A percentile compares a stretch with the other conserved stretches of the same genome.
These are phyloP conservation scores for Torrubiella hemipterigena DNA, from an alignment of 2,329 filamentous ascomycete species.

Conservation along the genomic window DNA sequence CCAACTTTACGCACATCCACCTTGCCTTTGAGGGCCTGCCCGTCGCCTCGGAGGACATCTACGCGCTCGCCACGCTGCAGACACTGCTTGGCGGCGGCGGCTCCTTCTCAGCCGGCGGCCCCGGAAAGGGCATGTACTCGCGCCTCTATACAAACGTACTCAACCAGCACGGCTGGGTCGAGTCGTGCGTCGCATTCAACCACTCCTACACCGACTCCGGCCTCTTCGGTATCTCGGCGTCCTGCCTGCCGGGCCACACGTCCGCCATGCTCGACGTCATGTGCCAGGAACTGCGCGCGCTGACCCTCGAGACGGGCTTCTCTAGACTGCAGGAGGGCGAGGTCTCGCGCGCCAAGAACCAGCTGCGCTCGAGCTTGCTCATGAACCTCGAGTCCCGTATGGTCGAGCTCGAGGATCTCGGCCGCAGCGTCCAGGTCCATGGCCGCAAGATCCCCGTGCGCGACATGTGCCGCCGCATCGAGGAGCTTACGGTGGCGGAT, in stretches of 20 bases:
- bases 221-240: conserved; percentile 84
- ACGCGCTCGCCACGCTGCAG: conserved; percentile 88
- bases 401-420: conserved; percentile 94
- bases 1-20: conserved; percentile 83
- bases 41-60: conserved; percentile 85
- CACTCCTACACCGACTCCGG: conserved; percentile 94
- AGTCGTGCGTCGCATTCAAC: conserved; percentile 92
- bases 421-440: conserved; percentile 92
- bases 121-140: conserved; percentile 98
- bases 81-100: conserved; percentile 92
- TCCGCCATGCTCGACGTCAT: conserved; percentile 86
- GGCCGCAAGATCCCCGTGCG: conserved; percentile 81
- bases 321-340: conserved; percentile 60
- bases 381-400: conserved; percentile 98
- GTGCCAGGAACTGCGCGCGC: conserved; percentile 73
- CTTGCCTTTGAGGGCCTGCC: conserved; percentile 91
- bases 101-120: conserved; percentile 91
- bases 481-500: conserved; percentile 67
- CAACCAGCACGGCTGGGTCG: conserved; percentile 96
- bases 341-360: conserved; percentile 91
- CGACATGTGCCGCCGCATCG: conserved; percentile 87
- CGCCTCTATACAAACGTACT: conserved; percentile 94
- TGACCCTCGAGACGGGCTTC: conserved; percentile 67
- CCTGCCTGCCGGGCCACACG: conserved; percentile 69
- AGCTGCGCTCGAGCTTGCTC: conserved; percentile 75